Conservation (phyloP, 225 moss, liverwort and hornwort genomes). For the Lunularia cruciata region DNA sequence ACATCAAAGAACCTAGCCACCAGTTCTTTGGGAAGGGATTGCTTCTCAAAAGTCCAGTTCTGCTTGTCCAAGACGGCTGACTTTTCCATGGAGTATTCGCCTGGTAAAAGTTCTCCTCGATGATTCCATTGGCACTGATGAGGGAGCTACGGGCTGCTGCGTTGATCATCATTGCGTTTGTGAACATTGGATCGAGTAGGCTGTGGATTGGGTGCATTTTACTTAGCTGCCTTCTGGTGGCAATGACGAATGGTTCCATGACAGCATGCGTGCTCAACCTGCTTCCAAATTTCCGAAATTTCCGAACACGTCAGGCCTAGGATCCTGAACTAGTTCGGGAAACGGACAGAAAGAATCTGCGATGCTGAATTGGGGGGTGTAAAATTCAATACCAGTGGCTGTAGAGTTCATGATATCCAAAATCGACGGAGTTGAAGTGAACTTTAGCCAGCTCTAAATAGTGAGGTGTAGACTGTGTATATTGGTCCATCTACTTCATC, state of each 20-base stretch:
- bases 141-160: slow-evolving; percentile 12
- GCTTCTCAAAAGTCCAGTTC: slow-evolving; percentile 11
- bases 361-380: neutral
- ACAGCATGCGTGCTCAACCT: slow-evolving; percentile 18
- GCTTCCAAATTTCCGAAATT: neutral
- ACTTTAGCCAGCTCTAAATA: slow-evolving; percentile 42
- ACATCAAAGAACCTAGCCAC: slow-evolving; percentile 24
- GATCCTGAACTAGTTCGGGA: neutral
- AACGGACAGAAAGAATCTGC: too few species aligned
- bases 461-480: slow-evolving; percentile 21
- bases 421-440: slow-evolving; percentile 26
- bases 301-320: neutral
- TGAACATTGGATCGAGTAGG: slow-evolving; percentile 10
- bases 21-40: slow-evolving; percentile 10
- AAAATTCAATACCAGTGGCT: slow-evolving; percentile 35
- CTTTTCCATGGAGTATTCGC: slow-evolving; percentile 8
- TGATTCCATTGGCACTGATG: slow-evolving; percentile 4
- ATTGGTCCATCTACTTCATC: neutral
- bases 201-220: slow-evolving; percentile 21
- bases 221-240: slow-evolving; percentile 19
- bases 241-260: slow-evolving; percentile 22
- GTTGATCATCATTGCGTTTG: slow-evolving; percentile 21
- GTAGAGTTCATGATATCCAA: slow-evolving; percentile 30
- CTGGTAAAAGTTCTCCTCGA: neutral
- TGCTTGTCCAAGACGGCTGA: neutral